Percentiles rank a stretch among this genome's conserved stretches.
Conservation (phyloP, 805 yeast genomes). For the Yamadazyma kitorensis region DNA sequence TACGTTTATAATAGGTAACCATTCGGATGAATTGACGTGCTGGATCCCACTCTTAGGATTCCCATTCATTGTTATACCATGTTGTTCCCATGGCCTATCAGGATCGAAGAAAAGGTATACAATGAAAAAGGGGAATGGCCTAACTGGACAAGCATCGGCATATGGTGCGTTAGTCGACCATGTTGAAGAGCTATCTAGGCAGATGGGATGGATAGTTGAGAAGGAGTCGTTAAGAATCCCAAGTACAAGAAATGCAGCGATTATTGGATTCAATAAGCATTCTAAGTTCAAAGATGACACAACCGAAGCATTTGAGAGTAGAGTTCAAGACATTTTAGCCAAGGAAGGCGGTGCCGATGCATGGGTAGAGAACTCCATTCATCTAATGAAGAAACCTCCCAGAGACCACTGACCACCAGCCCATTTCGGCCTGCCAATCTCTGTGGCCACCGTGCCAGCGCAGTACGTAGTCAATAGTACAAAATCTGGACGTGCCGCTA, state of each 20-base stretch:
- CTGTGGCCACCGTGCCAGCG: too few relatives aligned
- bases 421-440: not conserved
- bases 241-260: constrained; percentile 88
- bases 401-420: constrained; percentile 53
- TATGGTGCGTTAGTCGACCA: constrained; percentile 87
- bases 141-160: constrained; percentile 43
- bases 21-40: constrained; percentile 90
- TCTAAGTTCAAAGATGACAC: constrained; percentile 21
- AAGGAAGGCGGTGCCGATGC: constrained; percentile 88
- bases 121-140: constrained; percentile 26
- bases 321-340: constrained; percentile 58
- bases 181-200: constrained; percentile 62
- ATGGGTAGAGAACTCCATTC: constrained; percentile 82
- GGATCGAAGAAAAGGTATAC: constrained; percentile 73
- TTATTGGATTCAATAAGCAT: constrained; percentile 56
- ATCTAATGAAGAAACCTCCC: constrained; percentile 66
- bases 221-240: constrained; percentile 90
- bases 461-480: too few relatives aligned
- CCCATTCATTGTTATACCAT: constrained; percentile 91
- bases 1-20: constrained; percentile 89
- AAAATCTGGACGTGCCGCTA: too few relatives aligned
- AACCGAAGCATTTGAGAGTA: constrained; percentile 31
- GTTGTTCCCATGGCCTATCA: constrained; percentile 85
- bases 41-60: constrained; percentile 89
- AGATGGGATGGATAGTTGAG: constrained; percentile 81